phyloP scores from a whole-genome alignment of 805 yeast genomes.

The Myxozyma monticola region DNA sequence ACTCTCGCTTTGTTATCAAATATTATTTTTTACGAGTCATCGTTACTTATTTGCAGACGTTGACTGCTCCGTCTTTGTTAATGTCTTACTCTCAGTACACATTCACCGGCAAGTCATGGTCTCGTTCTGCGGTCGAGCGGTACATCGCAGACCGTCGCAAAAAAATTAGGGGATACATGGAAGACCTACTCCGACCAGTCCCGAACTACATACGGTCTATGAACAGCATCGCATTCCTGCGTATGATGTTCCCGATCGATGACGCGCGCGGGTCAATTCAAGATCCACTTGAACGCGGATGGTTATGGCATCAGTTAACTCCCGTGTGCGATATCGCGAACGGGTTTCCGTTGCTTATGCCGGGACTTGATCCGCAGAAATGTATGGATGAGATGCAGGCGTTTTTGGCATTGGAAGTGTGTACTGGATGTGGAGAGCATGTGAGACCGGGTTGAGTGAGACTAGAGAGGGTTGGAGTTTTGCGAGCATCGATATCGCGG shows the following conservation, averaged over 20 bases:
- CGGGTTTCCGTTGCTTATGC: not conserved
- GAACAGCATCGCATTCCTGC: slow-evolving; percentile 1
- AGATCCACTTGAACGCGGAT: slow-evolving; percentile 10
- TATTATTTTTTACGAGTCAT: slow-evolving; percentile 5
- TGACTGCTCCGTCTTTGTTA: slow-evolving; percentile 4
- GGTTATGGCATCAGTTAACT: slow-evolving; percentile 12
- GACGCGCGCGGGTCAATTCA: not conserved
- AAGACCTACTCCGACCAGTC: not conserved
- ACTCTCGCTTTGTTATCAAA: slow-evolving; percentile 9
- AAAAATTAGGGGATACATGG: not conserved
- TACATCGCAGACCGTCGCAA: not conserved
- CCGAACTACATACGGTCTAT: not conserved
- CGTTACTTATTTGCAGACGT: slow-evolving; percentile 6
- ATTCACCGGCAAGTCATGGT: not conserved
- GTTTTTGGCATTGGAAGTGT: slow-evolving; percentile 1
- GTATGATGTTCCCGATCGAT: slow-evolving; percentile 2
- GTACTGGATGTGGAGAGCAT: slow-evolving; percentile 13
- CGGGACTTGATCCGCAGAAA: not conserved
- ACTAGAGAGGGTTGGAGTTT: too few relatives aligned
- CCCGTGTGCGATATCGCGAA: not conserved
- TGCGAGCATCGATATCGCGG: too few relatives aligned
- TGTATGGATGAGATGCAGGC: not conserved
- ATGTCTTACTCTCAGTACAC: not conserved
- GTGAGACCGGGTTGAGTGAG: too few relatives aligned
- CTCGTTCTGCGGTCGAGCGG: not conserved